phyloP scores from a whole-genome alignment of 2,329 filamentous ascomycete species.

The Fusarium concolor region DNA sequence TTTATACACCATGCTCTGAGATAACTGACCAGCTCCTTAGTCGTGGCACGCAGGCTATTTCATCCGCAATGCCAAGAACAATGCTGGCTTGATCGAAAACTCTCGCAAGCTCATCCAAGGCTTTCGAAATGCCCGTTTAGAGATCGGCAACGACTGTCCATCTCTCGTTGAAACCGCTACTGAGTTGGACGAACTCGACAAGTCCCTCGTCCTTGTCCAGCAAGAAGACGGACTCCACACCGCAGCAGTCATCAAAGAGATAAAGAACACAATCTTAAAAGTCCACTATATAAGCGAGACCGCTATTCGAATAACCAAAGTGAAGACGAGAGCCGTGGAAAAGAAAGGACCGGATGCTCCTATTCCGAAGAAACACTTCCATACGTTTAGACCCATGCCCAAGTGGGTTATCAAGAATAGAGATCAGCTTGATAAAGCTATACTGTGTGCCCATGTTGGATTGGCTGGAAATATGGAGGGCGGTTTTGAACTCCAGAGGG shows the following conservation, averaged over 20 bases:
- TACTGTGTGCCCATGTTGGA: conserved; percentile 2
- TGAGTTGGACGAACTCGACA: background rate
- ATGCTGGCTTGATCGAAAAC: background rate
- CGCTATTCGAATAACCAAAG: background rate
- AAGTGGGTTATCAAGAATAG: background rate
- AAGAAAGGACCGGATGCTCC: background rate
- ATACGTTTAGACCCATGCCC: background rate
- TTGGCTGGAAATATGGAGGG: background rate
- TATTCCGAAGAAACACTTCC: background rate
- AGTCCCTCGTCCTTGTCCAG: background rate
- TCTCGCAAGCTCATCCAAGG: conserved; percentile 5
- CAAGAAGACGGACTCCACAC: background rate
- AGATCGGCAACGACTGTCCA: background rate
- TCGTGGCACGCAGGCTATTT: background rate
- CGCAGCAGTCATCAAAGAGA: background rate
- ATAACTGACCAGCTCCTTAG: background rate
- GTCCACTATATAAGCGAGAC: background rate
- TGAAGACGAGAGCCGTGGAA: background rate
- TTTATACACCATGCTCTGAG: background rate
- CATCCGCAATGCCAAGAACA: background rate
- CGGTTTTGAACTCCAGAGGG: background rate
- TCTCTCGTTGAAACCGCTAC: background rate
- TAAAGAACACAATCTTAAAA: background rate
- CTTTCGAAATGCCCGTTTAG: background rate
- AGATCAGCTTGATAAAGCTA: background rate